phyloP scores from a whole-genome alignment of 2,329 filamentous ascomycete genomes.

The Rhinocladiella similis region DNA sequence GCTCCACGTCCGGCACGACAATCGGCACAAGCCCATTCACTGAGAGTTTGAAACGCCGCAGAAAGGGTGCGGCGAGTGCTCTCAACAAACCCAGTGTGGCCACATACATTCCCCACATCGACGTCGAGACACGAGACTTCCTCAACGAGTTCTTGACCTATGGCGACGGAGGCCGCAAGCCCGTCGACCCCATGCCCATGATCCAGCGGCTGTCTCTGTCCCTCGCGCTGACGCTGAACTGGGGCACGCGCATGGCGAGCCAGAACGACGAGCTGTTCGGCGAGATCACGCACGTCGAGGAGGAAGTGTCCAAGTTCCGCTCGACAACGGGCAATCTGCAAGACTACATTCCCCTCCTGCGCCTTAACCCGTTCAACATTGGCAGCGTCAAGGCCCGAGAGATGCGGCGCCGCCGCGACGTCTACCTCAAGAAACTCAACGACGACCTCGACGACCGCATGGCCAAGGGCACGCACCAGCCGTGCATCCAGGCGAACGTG shows the following conservation, averaged over 20 bases:
- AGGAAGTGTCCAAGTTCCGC: slow-evolving; percentile 60
- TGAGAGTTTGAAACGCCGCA: slow-evolving; percentile 62
- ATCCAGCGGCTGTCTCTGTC: slow-evolving; percentile 65
- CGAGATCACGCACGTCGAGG: slow-evolving; percentile 64
- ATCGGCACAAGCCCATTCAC: slow-evolving; percentile 69
- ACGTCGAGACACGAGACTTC: slow-evolving; percentile 64
- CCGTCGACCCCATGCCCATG: slow-evolving; percentile 67
- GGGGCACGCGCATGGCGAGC: slow-evolving; percentile 62
- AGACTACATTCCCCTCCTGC: slow-evolving; percentile 60
- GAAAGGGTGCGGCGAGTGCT: slow-evolving; percentile 66
- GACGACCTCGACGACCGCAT: slow-evolving; percentile 61
- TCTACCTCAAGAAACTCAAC: slow-evolving; percentile 60
- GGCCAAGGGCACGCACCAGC: slow-evolving; percentile 59
- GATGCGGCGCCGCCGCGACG: slow-evolving; percentile 60
- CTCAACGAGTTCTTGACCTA: slow-evolving; percentile 61
- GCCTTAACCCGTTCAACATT: slow-evolving; percentile 62
- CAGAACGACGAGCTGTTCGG: slow-evolving; percentile 62
- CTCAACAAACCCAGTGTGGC: slow-evolving; percentile 65
- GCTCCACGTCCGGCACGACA: slow-evolving; percentile 61
- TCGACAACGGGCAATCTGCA: slow-evolving; percentile 63
- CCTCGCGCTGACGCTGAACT: slow-evolving; percentile 65
- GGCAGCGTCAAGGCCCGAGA: slow-evolving; percentile 60
- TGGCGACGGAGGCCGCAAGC: slow-evolving; percentile 54
- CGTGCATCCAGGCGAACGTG: slow-evolving; percentile 68
- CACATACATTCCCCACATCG: slow-evolving; percentile 62